Evolutionary conservation across 169 alveolate genomes (phyloP).

Genomic region (Eimeria falciformis): DNA sequence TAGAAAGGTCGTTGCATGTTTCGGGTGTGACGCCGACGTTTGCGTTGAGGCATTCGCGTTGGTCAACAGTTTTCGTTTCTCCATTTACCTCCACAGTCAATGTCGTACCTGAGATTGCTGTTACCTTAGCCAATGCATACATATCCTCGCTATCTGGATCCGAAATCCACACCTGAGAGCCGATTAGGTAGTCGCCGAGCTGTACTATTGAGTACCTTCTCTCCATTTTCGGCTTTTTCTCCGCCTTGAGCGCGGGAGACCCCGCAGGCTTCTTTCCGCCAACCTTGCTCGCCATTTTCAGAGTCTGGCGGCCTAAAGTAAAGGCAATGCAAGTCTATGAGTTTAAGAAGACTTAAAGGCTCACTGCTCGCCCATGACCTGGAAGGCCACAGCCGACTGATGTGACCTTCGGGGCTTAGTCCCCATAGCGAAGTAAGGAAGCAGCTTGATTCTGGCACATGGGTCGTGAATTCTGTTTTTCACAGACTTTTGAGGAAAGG

Average conservation of each 20-base stretch:
- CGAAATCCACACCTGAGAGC: constrained; percentile 60
- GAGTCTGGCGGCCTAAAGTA: too few relatives aligned
- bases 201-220: constrained; percentile 71
- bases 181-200: constrained; percentile 70
- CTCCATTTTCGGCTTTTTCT: constrained; percentile 37
- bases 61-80: constrained; percentile 18
- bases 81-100: constrained; percentile 29
- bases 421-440: too few relatives aligned
- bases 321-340: too few relatives aligned
- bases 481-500: too few relatives aligned
- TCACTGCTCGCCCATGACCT: too few relatives aligned
- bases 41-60: constrained; percentile 66
- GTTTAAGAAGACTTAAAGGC: too few relatives aligned
- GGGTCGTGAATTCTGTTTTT: too few relatives aligned
- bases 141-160: constrained; percentile 50
- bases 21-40: constrained; percentile 84
- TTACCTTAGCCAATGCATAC: constrained; percentile 56
- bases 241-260: constrained; percentile 30
- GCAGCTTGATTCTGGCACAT: too few relatives aligned
- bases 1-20: constrained; percentile 93
- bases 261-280: constrained; percentile 19
- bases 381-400: too few relatives aligned
- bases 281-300: constrained; percentile 6
- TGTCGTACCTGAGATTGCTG: constrained; percentile 34
- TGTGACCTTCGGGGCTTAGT: too few relatives aligned